Conservation (phyloP, 345 rosid species). For the Salix koriyanagi region DNA sequence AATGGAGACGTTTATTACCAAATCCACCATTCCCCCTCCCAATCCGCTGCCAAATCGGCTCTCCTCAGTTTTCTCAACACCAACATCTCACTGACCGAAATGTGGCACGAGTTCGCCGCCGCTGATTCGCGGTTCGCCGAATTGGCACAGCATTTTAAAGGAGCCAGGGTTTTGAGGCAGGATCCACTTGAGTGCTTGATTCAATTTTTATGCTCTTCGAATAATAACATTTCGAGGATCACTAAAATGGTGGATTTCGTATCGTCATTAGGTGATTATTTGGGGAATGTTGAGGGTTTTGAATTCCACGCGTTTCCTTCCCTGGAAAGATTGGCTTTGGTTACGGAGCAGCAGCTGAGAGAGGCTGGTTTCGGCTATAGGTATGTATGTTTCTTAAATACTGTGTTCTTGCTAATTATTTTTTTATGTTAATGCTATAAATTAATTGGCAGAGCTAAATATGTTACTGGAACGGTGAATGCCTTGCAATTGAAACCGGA, state of each 20-base stretch:
- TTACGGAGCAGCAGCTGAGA: slow-evolving; percentile 67
- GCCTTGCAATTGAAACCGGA: slow-evolving; percentile 67
- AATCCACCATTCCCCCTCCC: slow-evolving; percentile 45
- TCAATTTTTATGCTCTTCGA: slow-evolving; percentile 90
- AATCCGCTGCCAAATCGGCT: slow-evolving; percentile 47
- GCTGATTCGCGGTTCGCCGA: slow-evolving; percentile 64
- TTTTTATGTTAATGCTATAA: slow-evolving; percentile 14
- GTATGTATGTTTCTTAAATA: slow-evolving; percentile 22
- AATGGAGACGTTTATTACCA: slow-evolving; percentile 51
- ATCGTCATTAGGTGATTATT: slow-evolving; percentile 55
- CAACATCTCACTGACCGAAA: slow-evolving; percentile 43
- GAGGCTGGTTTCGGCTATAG: slow-evolving; percentile 91
- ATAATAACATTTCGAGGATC: slow-evolving; percentile 79
- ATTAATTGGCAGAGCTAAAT: slow-evolving; percentile 67
- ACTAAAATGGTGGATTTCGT: slow-evolving; percentile 84
- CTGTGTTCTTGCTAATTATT: background rate
- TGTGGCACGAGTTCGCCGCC: slow-evolving; percentile 62
- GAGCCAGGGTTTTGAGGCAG: slow-evolving; percentile 91
- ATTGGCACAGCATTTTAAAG: slow-evolving; percentile 51
- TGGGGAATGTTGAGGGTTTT: slow-evolving; percentile 65
- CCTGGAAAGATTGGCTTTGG: slow-evolving; percentile 51
- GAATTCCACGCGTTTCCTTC: slow-evolving; percentile 83
- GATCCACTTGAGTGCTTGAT: slow-evolving; percentile 84
- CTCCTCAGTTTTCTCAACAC: slow-evolving; percentile 77
- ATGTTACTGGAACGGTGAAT: slow-evolving; percentile 58